Percentiles rank a stretch among this genome's conserved stretches.
phyloP scores from a whole-genome alignment of 2,329 filamentous ascomycete genomes.

The Cadophora luteo-olivacea region DNA sequence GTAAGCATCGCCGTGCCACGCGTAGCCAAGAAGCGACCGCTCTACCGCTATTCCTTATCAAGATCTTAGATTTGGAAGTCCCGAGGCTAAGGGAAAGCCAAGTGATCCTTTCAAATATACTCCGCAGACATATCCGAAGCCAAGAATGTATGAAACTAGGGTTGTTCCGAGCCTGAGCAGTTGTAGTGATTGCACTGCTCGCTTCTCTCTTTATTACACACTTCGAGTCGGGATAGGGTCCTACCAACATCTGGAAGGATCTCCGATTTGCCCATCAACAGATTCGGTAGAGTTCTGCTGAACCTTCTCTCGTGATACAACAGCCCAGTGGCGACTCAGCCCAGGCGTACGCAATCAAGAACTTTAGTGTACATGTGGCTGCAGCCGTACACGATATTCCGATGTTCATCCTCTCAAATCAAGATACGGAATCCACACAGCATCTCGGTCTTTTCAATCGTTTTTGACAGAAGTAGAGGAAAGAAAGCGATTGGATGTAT shows the following conservation, averaged over 20 bases:
- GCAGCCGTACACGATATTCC: not conserved
- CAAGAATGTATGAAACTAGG: not conserved
- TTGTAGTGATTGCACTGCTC: not conserved
- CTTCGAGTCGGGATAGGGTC: too few relatives aligned
- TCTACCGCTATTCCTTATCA: not conserved
- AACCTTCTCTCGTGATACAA: not conserved
- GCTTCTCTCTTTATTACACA: not conserved
- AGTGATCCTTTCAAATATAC: not conserved
- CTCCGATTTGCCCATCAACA: too few relatives aligned
- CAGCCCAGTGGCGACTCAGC: not conserved
- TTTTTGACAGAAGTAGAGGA: not conserved
- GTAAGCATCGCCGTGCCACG: not conserved
- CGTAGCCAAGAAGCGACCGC: not conserved
- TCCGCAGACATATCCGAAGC: not conserved
- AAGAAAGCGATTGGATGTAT: conserved; percentile 1
- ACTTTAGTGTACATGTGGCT: not conserved
- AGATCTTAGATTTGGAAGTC: not conserved
- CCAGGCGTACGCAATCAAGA: conserved; percentile 1
- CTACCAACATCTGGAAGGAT: too few relatives aligned
- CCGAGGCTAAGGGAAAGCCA: not conserved
- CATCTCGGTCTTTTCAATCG: not conserved
- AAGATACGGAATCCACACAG: not conserved
- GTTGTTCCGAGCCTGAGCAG: not conserved
- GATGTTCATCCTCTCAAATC: not conserved
- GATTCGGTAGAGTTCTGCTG: not conserved